Evolutionary conservation across 768 basidiomycete species (phyloP), one percentile per base, ranked within the genome.

Genomic region (Pseudohyphozyma bogoriensis): DNA sequence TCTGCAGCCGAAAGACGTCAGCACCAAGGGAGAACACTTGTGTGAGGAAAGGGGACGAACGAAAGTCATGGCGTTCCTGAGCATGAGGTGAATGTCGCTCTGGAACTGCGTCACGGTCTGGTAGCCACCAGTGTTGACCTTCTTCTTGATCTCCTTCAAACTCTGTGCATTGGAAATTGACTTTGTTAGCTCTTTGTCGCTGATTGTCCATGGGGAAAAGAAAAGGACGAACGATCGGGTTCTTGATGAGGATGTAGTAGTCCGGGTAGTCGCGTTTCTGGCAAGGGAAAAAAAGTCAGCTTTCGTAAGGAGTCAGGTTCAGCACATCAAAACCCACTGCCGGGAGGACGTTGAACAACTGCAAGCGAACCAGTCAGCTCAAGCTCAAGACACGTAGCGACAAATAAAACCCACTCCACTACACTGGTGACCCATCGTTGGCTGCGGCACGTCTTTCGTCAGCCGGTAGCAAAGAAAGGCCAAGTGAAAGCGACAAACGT

Each of bases 201-300:
- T 18, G 18, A 37, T 18, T 10, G 12, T 1, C 2, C 7, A 33
- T 4, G 50, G 32, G 33, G 9, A 18, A 13, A 22, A 22, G 31
- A 11, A 32, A 15, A 16, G 18, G 10, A 50, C 64, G 37, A 16
- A 66, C 64, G 69, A 99, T 96, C 4, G 93, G 93, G 50, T 83
- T 80, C 3, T 77, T 78, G 75, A 99, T 96, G 69, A 91, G 79
- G 58, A 85, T 80, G 73, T 92, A 95, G 72, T 96, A 99, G 70
- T 71, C 70, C 5, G 70, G 65, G 53, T 71, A 71, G 51, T 83
- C 80, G 74, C 78, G 83, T 51, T 69, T 66, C 70, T 86, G 47
- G n/a, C 22, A 26, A 46, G 47, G 6, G 29, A 31, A 29, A 46
- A 22, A 28, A 12, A 28, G 24, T 29, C 26, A 31, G 47, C 28